Percentiles rank a stretch among this genome's conserved stretches.
phyloP scores from a whole-genome alignment of 2,329 filamentous ascomycete species.

The Amylocarpus encephaloides region DNA sequence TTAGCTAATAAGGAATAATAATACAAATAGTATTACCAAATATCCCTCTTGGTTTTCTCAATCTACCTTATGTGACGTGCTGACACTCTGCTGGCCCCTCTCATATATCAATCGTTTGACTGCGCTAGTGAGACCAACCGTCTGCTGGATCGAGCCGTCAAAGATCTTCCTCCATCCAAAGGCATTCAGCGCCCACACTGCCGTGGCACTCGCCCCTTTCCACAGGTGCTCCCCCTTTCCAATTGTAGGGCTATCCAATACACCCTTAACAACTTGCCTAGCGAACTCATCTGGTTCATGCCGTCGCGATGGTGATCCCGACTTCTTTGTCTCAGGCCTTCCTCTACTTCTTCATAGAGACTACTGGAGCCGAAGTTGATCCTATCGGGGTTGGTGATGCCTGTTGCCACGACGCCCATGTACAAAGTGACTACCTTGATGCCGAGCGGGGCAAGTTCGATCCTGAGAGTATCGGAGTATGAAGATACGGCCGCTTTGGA shows the following conservation, averaged over 20 bases:
- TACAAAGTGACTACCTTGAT: slow-evolving; percentile 15
- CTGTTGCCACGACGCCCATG: slow-evolving; percentile 12
- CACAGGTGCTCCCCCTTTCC: slow-evolving; percentile 9
- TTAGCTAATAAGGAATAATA: no score
- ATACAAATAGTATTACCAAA: no score
- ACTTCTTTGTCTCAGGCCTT: neutral
- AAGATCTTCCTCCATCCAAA: slow-evolving; percentile 10
- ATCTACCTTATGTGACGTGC: no score
- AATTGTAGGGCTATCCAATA: neutral
- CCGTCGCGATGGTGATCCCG: neutral
- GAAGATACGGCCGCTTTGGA: slow-evolving; percentile 38
- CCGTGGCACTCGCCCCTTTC: slow-evolving; percentile 6
- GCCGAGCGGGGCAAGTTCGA: slow-evolving; percentile 33
- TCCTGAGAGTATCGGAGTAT: slow-evolving; percentile 36
- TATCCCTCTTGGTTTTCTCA: no score
- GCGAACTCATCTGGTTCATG: neutral
- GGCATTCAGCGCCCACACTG: slow-evolving; percentile 9
- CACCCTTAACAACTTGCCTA: neutral
- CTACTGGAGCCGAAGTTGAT: neutral
- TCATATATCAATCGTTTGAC: slow-evolving; percentile 7
- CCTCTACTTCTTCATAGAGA: slow-evolving; percentile 3
- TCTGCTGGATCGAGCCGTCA: neutral
- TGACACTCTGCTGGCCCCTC: slow-evolving; percentile 6
- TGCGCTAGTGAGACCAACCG: slow-evolving; percentile 4
- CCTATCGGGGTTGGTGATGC: slow-evolving; percentile 1